Evolutionary conservation across 768 basidiomycete genomes (phyloP).

Genomic region (Leucocoprinus birnbaumii): DNA sequence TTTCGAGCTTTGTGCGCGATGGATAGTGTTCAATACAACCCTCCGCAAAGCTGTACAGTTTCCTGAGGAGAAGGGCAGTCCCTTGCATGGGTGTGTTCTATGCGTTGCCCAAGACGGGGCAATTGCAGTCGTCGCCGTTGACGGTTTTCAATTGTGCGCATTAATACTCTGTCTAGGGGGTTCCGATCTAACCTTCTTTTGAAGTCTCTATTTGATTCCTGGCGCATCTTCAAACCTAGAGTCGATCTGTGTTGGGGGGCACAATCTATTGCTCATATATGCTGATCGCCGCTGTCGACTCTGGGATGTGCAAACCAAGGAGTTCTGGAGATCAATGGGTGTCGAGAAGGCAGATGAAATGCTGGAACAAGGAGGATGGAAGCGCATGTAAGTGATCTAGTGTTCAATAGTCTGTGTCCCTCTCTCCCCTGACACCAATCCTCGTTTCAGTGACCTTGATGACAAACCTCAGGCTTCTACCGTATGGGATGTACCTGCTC

Average conservation of each 20-base stretch:
- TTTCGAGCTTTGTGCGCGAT: slow-evolving; percentile 63
- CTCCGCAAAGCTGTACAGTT: slow-evolving; percentile 59
- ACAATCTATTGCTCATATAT: slow-evolving; percentile 77
- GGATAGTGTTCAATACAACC: slow-evolving; percentile 70
- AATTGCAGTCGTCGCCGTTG: slow-evolving; percentile 72
- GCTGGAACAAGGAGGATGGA: slow-evolving; percentile 71
- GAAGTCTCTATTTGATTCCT: slow-evolving; percentile 78
- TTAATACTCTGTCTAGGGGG: not conserved
- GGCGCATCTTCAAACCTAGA: slow-evolving; percentile 69
- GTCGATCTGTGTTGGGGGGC: slow-evolving; percentile 59
- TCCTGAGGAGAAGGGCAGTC: slow-evolving; percentile 45
- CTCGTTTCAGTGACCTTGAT: slow-evolving; percentile 17
- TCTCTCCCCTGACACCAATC: not conserved
- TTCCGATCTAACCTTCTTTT: not conserved
- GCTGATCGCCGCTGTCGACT: slow-evolving; percentile 72
- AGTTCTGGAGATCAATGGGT: slow-evolving; percentile 83
- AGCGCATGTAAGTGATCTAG: slow-evolving; percentile 50
- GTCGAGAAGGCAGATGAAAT: slow-evolving; percentile 76
- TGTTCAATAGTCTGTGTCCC: not conserved
- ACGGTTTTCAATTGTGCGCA: slow-evolving; percentile 76
- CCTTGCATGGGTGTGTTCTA: slow-evolving; percentile 64
- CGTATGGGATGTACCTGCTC: slow-evolving; percentile 23
- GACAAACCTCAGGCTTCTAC: slow-evolving; percentile 19
- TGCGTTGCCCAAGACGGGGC: slow-evolving; percentile 81
- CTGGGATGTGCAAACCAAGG: slow-evolving; percentile 83